Base-by-base conservation (phyloP, 805 yeast genomes). In the Wickerhamomyces xylosicus region DNA sequence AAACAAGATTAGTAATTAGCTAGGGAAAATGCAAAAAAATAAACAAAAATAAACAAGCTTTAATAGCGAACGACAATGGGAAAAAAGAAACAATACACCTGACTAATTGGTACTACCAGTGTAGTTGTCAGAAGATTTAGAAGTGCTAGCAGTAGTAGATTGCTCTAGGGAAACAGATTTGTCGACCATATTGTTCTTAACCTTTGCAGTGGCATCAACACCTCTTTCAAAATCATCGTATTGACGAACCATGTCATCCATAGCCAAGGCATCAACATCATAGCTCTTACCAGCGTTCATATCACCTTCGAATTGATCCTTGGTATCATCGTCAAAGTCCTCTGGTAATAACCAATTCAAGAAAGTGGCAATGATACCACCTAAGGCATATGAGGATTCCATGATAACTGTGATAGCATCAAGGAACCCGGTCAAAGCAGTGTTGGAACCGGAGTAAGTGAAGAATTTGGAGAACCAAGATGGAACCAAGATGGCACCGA, bases 381-480 rank as follows among this genome's bases (percentile, higher is more conserved):
- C 68, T 31, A 81, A 63, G 32, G 89, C 85, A 54, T 75, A 80
- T 10, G 86, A 84, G 8, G 85, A 76, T 54, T 79, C 83, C 72
- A 79, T 69, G 33, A 82, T 79, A 42, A 82, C 66, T 19, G 69
- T 66, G 39, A 81, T 74, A 37, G 89, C 89, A 49, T 79, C 71
- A 41, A 71, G 60, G 59, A 81, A 77, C 3, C 90, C 89, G 31
- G 49, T 44, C 37, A 79, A 63, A 2, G 73, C 65, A 14, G 53
- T 50, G 62, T 80, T 80, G 48, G 48, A 53, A 16, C 89, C 87
- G 3, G 50, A 39, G 62, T 82, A 81, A 22, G 85, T 76, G 63
- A 81, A 81, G 17, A 82, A 74, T 44, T 65, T 50, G 39, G 62
- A 56, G 53, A 81, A 82, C 86, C 86, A 81, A 54, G 60, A 57